Percentiles rank a stretch among this genome's conserved stretches.
Conservation (phyloP, 305 asterid genomes). For the Ajuga reptans region DNA sequence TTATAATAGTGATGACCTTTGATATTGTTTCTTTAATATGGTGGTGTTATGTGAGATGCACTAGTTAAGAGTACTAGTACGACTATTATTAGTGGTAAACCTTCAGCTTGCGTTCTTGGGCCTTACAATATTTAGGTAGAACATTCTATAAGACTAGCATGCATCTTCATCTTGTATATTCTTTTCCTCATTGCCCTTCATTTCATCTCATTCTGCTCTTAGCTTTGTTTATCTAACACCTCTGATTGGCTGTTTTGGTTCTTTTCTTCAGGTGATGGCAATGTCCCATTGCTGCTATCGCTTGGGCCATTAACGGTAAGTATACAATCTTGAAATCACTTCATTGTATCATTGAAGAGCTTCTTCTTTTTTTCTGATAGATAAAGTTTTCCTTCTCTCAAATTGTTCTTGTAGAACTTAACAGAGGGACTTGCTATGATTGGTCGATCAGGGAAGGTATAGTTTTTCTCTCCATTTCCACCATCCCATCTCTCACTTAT, state of each 20-base stretch:
- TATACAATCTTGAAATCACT: conserved; percentile 4
- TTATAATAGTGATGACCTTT: too few species aligned
- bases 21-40: too few species aligned
- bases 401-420: conserved; percentile 44
- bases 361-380: not conserved
- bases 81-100: too few species aligned
- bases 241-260: not conserved
- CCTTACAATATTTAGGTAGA: too few species aligned
- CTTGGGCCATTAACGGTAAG: conserved; percentile 88
- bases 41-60: too few species aligned
- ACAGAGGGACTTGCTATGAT: conserved; percentile 86
- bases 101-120: too few species aligned
- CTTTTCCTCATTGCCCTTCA: too few species aligned
- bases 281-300: conserved; percentile 61
- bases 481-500: not conserved
- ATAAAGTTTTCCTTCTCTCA: conserved; percentile 5
- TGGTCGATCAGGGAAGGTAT: conserved; percentile 85
- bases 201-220: not conserved
- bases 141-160: too few species aligned
- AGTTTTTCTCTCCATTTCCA: not conserved
- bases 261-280: conserved; percentile 65
- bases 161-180: too few species aligned
- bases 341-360: conserved; percentile 6
- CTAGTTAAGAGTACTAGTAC: too few species aligned
- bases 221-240: not conserved